phyloP scores from a whole-genome alignment of 1,284 basidiomycete genomes.

The Malassezia dermatis region DNA sequence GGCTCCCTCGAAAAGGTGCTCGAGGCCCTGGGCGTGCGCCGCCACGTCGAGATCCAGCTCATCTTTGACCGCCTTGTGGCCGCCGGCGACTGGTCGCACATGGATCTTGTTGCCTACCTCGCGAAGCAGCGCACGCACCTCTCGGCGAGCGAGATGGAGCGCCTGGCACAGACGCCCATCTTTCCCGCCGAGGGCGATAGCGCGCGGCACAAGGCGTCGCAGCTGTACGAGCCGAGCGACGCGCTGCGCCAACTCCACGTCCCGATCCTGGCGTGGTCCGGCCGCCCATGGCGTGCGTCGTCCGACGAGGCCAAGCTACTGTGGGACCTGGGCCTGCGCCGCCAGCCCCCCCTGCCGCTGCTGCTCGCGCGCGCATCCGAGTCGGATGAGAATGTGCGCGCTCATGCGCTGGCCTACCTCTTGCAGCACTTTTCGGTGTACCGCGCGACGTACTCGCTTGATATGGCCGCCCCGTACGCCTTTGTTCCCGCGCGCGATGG shows the following conservation, averaged over 20 bases:
- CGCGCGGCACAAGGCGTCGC: slow-evolving; percentile 33
- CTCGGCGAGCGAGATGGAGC: slow-evolving; percentile 59
- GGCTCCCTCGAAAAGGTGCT: slow-evolving; percentile 69
- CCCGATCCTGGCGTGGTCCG: slow-evolving; percentile 79
- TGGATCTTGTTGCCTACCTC: slow-evolving; percentile 52
- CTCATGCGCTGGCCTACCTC: slow-evolving; percentile 36
- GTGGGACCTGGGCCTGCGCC: slow-evolving; percentile 65
- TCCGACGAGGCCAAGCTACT: slow-evolving; percentile 64
- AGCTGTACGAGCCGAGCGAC: slow-evolving; percentile 67
- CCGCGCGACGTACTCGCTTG: slow-evolving; percentile 23
- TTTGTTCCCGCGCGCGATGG: slow-evolving; percentile 64
- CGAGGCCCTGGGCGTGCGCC: slow-evolving; percentile 68
- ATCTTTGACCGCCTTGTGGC: slow-evolving; percentile 50
- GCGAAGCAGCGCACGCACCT: slow-evolving; percentile 71
- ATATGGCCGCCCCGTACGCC: slow-evolving; percentile 46
- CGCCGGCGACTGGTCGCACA: slow-evolving; percentile 49
- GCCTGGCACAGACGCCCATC: slow-evolving; percentile 64
- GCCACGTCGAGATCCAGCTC: slow-evolving; percentile 61
- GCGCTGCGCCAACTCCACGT: slow-evolving; percentile 64
- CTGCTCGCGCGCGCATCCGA: slow-evolving; percentile 47
- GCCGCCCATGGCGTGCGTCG: slow-evolving; percentile 42
- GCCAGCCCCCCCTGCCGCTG: slow-evolving; percentile 61
- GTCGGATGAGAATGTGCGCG: slow-evolving; percentile 8
- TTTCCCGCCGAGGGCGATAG: slow-evolving; percentile 59
- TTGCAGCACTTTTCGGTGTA: slow-evolving; percentile 37